Evolutionary conservation across 1,284 basidiomycete genomes (phyloP).

Genomic region (Bondarzewia mesenterica): DNA sequence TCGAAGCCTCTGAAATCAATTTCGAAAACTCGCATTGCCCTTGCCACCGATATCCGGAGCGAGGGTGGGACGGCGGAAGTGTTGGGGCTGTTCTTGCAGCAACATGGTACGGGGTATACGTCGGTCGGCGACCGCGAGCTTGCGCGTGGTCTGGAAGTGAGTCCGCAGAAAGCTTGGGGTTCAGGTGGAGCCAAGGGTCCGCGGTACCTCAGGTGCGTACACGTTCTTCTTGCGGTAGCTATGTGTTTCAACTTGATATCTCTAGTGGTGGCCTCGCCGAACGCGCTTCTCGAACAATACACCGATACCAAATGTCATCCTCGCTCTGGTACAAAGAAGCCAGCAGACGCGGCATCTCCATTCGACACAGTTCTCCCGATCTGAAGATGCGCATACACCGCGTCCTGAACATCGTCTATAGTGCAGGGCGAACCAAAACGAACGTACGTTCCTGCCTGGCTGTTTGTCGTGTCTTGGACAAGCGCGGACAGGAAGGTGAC

Average conservation of each 20-base stretch:
- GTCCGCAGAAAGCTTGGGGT: slow-evolving; percentile 31
- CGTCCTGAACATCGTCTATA: not conserved
- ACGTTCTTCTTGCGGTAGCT: not conserved
- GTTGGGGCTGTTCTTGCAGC: slow-evolving; percentile 31
- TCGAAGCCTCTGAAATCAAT: slow-evolving; percentile 27
- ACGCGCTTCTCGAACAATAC: slow-evolving; percentile 31
- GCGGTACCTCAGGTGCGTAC: slow-evolving; percentile 18
- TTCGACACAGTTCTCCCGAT: slow-evolving; percentile 1
- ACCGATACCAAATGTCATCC: slow-evolving; percentile 32
- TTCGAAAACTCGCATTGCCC: slow-evolving; percentile 32
- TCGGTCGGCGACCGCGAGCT: slow-evolving; percentile 26
- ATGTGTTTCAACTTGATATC: not conserved
- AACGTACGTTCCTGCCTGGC: slow-evolving; percentile 6
- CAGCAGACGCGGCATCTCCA: slow-evolving; percentile 15
- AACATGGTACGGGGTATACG: slow-evolving; percentile 23
- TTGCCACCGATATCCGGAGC: slow-evolving; percentile 32
- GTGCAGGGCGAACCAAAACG: not conserved
- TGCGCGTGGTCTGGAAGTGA: slow-evolving; percentile 31
- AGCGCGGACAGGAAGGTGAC: not conserved
- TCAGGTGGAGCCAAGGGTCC: slow-evolving; percentile 23
- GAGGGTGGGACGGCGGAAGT: slow-evolving; percentile 33
- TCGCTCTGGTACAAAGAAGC: slow-evolving; percentile 42
- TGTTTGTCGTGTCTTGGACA: slow-evolving; percentile 1
- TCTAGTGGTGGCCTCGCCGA: slow-evolving; percentile 43
- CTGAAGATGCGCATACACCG: slow-evolving; percentile 7